Evolutionary conservation across 129 eudicot genomes (phyloP).

Genomic region (Helianthus tuberosus): DNA sequence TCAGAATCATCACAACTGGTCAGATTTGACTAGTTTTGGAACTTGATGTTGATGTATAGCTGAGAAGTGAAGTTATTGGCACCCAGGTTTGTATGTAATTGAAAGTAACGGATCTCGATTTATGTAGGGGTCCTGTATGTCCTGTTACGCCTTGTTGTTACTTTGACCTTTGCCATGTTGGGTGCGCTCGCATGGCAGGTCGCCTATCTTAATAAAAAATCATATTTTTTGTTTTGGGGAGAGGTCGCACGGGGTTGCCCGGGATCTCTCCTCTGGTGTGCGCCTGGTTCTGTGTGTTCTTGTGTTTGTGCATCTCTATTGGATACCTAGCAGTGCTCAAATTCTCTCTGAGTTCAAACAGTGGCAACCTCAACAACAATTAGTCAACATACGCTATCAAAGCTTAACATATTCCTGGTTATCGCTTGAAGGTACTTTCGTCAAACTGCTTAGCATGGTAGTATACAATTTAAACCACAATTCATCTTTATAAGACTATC

Average conservation of each 20-base stretch:
- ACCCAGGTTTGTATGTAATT: constrained; percentile 25
- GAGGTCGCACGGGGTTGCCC: constrained; percentile 48
- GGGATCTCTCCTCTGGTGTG: constrained; percentile 32
- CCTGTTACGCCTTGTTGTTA: constrained; percentile 15
- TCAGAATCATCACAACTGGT: neutral
- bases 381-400: too few species aligned
- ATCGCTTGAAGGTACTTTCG: too few species aligned
- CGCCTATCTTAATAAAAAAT: constrained; percentile 36
- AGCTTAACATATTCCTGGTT: too few species aligned
- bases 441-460: too few species aligned
- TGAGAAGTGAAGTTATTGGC: neutral
- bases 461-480: too few species aligned
- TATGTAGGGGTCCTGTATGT: constrained; percentile 5
- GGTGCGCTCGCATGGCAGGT: constrained; percentile 75
- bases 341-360: neutral
- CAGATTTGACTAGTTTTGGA: neutral
- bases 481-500: too few species aligned
- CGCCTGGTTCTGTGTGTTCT: neutral
- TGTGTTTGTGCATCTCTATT: neutral
- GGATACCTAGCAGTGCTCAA: neutral
- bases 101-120: constrained; percentile 5
- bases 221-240: constrained; percentile 26
- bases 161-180: constrained; percentile 54
- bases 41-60: neutral
- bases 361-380: constrained; percentile 15